Conservation (phyloP, 1,139 yeast species). For the Sugiyamaella japonica region DNA sequence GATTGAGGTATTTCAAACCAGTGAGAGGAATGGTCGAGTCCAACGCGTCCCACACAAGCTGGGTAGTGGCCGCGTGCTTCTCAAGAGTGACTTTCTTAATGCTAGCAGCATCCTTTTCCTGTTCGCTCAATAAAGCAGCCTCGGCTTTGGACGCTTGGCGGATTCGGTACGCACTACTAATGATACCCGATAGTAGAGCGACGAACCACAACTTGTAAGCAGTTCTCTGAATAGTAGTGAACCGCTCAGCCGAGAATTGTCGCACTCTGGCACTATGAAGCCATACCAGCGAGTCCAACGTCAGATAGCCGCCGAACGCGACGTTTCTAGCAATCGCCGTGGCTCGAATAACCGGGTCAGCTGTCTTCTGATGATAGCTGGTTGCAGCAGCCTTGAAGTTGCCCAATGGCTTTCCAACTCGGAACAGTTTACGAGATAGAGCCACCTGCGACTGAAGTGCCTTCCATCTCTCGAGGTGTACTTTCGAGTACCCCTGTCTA, state of each 20-base stretch:
- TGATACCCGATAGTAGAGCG: constrained; percentile 64
- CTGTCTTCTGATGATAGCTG: constrained; percentile 68
- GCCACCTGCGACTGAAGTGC: constrained; percentile 60
- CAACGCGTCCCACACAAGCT: constrained; percentile 74
- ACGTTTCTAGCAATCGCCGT: constrained; percentile 67
- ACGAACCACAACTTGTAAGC: constrained; percentile 72
- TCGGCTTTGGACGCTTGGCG: constrained; percentile 44
- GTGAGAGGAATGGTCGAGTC: constrained; percentile 78
- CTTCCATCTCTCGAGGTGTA: constrained; percentile 52
- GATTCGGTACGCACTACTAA: constrained; percentile 54
- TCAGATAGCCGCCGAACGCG: constrained; percentile 71
- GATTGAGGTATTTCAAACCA: constrained; percentile 57
- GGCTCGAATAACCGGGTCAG: constrained; percentile 60
- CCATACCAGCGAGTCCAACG: constrained; percentile 73
- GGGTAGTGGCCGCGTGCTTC: constrained; percentile 53
- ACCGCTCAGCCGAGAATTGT: constrained; percentile 35
- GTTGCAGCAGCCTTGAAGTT: constrained; percentile 71
- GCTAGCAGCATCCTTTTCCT: constrained; percentile 44
- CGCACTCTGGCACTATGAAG: constrained; percentile 49
- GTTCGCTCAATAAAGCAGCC: constrained; percentile 39
- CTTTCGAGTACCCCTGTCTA: constrained; percentile 58
- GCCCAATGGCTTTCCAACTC: constrained; percentile 80
- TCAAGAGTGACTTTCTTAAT: constrained; percentile 42
- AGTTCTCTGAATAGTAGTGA: constrained; percentile 31
- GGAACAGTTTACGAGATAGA: constrained; percentile 76